phyloP scores from a whole-genome alignment of 495 filamentous ascomycete species.

The Opeltia flavorubescens region DNA sequence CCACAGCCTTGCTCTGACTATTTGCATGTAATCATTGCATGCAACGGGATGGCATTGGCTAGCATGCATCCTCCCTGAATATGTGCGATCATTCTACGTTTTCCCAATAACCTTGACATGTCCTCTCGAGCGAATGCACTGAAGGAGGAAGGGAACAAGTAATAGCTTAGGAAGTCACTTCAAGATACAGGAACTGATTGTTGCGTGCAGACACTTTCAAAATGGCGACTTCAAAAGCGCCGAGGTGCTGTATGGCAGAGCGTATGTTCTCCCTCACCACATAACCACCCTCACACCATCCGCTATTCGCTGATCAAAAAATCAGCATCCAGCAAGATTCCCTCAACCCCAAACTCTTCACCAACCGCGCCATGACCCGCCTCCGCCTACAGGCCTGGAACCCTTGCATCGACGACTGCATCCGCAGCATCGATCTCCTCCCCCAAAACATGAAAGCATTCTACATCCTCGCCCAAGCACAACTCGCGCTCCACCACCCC shows the following conservation, averaged over 20 bases:
- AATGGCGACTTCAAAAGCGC: slow-evolving; percentile 57
- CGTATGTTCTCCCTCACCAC: slow-evolving; percentile 37
- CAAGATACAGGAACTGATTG: slow-evolving; percentile 1
- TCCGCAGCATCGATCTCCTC: slow-evolving; percentile 53
- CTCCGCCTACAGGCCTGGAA: slow-evolving; percentile 57
- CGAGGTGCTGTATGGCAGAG: slow-evolving; percentile 71
- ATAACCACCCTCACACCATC: not conserved
- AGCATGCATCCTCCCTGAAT: too few relatives aligned
- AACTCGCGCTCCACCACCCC: slow-evolving; percentile 57
- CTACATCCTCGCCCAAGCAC: slow-evolving; percentile 73
- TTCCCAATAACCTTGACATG: not conserved
- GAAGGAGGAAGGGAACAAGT: slow-evolving; percentile 48
- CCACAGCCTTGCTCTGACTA: too few relatives aligned
- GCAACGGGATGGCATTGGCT: too few relatives aligned
- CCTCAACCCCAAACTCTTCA: slow-evolving; percentile 40
- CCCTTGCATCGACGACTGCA: slow-evolving; percentile 68
- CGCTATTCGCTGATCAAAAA: slow-evolving; percentile 23
- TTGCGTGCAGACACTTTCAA: slow-evolving; percentile 37
- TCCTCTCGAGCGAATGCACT: slow-evolving; percentile 18
- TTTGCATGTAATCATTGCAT: too few relatives aligned
- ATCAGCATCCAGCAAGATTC: slow-evolving; percentile 36
- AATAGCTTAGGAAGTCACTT: slow-evolving; percentile 8
- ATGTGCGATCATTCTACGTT: too few relatives aligned
- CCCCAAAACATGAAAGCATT: slow-evolving; percentile 55
- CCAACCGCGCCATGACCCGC: slow-evolving; percentile 81